These are phyloP conservation scores for Solanum pimpinellifolium DNA, from an alignment of 257 asterid species.

Conservation along the genomic window DNA sequence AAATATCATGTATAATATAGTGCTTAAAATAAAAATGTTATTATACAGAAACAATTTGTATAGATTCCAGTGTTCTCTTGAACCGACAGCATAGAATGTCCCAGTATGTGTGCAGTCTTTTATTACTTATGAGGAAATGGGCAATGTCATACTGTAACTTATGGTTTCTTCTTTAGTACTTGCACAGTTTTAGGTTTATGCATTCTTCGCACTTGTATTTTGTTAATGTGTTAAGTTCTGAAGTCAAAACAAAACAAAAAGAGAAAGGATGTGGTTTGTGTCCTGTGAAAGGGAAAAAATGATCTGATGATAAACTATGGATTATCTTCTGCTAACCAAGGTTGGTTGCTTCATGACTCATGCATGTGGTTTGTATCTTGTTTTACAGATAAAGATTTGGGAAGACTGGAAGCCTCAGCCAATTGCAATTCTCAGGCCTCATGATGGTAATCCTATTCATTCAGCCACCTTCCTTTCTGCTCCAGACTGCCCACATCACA, in stretches of 20 bases:
- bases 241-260: background rate
- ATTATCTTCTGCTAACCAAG: background rate
- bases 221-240: background rate
- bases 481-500: slow-evolving; percentile 84
- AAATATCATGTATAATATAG: background rate
- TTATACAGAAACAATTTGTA: background rate
- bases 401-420: slow-evolving; percentile 77
- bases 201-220: background rate
- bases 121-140: background rate
- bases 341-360: background rate
- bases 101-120: background rate
- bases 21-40: background rate
- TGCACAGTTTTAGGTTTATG: background rate
- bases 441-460: slow-evolving; percentile 88
- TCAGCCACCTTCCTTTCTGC: slow-evolving; percentile 86
- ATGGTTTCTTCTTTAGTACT: background rate
- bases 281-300: background rate
- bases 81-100: background rate
- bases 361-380: background rate
- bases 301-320: background rate
- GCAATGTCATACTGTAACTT: background rate
- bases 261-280: background rate
- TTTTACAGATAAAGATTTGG: slow-evolving; percentile 88
- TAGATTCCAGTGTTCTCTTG: background rate
- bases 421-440: slow-evolving; percentile 85